These are phyloP conservation scores for Teunomyces tritomae DNA, from an alignment of 805 yeast species.

Conservation along the genomic window DNA sequence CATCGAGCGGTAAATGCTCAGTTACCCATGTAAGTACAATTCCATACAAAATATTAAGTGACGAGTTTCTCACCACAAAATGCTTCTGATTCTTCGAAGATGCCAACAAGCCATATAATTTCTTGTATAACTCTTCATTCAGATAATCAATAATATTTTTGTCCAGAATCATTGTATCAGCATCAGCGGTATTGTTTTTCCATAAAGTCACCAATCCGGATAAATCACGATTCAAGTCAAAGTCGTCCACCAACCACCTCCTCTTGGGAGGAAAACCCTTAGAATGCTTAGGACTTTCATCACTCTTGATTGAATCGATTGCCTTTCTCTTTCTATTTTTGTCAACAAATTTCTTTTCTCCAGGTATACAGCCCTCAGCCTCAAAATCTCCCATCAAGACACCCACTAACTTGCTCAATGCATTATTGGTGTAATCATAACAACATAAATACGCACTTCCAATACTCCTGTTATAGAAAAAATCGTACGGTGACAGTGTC, in stretches of 20 bases:
- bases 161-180: slow-evolving; percentile 14
- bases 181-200: slow-evolving; percentile 34
- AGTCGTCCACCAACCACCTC: slow-evolving; percentile 58
- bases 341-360: slow-evolving; percentile 40
- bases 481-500: slow-evolving; percentile 62
- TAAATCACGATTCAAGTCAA: slow-evolving; percentile 50
- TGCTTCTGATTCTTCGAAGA: slow-evolving; percentile 37
- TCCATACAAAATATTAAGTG: slow-evolving; percentile 54
- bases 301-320: slow-evolving; percentile 1
- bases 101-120: slow-evolving; percentile 30
- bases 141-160: slow-evolving; percentile 21
- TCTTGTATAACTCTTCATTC: slow-evolving; percentile 26
- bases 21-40: slow-evolving; percentile 53
- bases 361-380: slow-evolving; percentile 57
- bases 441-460: slow-evolving; percentile 59
- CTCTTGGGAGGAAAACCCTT: slow-evolving; percentile 28
- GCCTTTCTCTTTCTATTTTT: slow-evolving; percentile 19
- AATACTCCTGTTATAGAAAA: slow-evolving; percentile 51
- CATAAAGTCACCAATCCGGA: slow-evolving; percentile 44
- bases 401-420: slow-evolving; percentile 46
- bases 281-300: slow-evolving; percentile 1
- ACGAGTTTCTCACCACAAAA: slow-evolving; percentile 57
- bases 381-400: slow-evolving; percentile 53
- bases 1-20: slow-evolving; percentile 13
- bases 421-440: slow-evolving; percentile 57